Evolutionary conservation across 768 basidiomycete species (phyloP), one percentile per base, ranked within the genome.

Genomic region (Aureoboletus auriporus): DNA sequence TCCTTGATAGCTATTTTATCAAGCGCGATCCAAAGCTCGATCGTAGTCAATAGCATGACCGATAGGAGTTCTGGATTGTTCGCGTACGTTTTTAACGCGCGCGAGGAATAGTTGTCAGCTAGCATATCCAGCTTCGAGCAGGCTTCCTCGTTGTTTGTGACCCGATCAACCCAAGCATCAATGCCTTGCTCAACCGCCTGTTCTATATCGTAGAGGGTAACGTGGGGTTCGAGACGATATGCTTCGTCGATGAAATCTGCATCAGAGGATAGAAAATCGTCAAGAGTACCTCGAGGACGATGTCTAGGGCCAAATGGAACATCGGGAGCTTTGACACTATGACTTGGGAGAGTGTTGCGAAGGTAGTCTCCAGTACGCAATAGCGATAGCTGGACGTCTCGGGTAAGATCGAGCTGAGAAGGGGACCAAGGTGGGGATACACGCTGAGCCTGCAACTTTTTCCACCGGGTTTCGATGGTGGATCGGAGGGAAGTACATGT

Each of bases 21-120:
- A 6, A 79, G 61, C 0, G 70, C 73, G 1, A 74, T 63, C 78
- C 79, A 80, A 14, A 80, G 61, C 28, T 75, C 70, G 20, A 78
- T 55, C 29, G 72, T 49, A 5, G 72, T 73, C 42, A 80, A 61
- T 30, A 79, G 52, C 68, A 78, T 73, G 14, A 71, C 46, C 10
- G 68, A 69, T 4, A 55, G 37, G n/a, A 52, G 42, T 48, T 76
- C 74, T 8, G 74, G 69, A 38, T 67, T 74, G 17, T 54, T 50
- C 12, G 44, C 42, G 42, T 74, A 75, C 7, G 54, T 44, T 0
- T n/a, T 28, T 20, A 41, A 27, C 1, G 74, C 67, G 1, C 57
- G 46, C 1, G 52, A 46, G 5, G 58, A 55, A 41, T 75, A 70
- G 7, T 51, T 39, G 13, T 34, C 36, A 11, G 62, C 64, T 37